A percentile compares a stretch with the other conserved stretches of the same genome.
Conservation (phyloP, 306 rosid genomes). For the Begonia peltatifolia region DNA sequence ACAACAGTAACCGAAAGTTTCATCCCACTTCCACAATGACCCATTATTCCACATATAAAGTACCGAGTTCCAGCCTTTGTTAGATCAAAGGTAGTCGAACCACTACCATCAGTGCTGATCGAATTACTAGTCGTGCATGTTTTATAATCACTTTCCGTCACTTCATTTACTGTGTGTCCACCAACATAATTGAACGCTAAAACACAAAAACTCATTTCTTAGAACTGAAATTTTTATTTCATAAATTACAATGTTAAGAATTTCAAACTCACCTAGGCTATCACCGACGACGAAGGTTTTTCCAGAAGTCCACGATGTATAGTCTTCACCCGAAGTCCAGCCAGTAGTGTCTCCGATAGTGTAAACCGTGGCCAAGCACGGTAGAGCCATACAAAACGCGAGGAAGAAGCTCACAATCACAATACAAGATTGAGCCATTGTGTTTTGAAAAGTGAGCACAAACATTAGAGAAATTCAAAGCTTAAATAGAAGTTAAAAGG, state of each 20-base stretch:
- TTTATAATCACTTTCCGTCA: slow-evolving; percentile 52
- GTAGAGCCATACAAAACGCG: slow-evolving; percentile 27
- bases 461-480: neutral
- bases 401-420: slow-evolving; percentile 18
- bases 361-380: slow-evolving; percentile 42
- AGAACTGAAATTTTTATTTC: neutral
- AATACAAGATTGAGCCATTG: slow-evolving; percentile 33
- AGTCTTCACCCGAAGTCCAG: slow-evolving; percentile 53
- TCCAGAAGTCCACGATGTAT: slow-evolving; percentile 57
- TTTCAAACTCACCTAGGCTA: slow-evolving; percentile 37
- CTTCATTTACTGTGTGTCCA: slow-evolving; percentile 89
- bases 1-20: slow-evolving; percentile 57
- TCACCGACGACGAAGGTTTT: slow-evolving; percentile 64
- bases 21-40: slow-evolving; percentile 81
- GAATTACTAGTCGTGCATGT: slow-evolving; percentile 50
- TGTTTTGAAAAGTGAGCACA: slow-evolving; percentile 1
- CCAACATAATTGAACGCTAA: slow-evolving; percentile 60
- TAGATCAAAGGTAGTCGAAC: slow-evolving; percentile 53
- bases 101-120: slow-evolving; percentile 48
- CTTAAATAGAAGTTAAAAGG: slow-evolving; percentile 9
- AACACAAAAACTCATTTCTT: neutral
- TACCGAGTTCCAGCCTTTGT: slow-evolving; percentile 60
- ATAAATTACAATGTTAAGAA: neutral
- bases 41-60: slow-evolving; percentile 46
- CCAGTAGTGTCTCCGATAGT: slow-evolving; percentile 69